Conservation (phyloP, 2,329 filamentous ascomycete species). For the Aspergillus tamarii region DNA sequence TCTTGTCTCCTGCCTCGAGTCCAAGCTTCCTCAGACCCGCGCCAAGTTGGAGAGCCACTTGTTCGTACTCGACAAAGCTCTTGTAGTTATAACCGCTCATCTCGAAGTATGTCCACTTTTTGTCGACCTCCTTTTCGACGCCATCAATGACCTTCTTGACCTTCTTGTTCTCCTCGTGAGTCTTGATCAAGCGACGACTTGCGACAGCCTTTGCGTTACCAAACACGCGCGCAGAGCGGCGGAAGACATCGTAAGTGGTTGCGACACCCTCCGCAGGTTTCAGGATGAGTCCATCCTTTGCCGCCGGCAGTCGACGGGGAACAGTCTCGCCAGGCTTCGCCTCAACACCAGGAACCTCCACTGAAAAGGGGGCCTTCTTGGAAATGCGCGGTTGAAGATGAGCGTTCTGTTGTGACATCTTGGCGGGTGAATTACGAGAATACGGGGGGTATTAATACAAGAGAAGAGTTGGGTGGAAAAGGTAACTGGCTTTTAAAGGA, state of each 20-base stretch:
- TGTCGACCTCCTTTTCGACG: conserved; percentile 76
- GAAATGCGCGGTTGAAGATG: conserved; percentile 54
- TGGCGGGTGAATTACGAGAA: conserved; percentile 16
- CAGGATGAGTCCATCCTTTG: conserved; percentile 70
- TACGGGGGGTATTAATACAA: neutral
- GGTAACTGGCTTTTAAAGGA: neutral
- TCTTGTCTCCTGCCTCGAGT: conserved; percentile 65
- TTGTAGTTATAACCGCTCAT: conserved; percentile 75
- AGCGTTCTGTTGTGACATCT: conserved; percentile 37
- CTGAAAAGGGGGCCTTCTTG: conserved; percentile 73
- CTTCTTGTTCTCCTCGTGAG: conserved; percentile 84
- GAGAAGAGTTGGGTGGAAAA: neutral
- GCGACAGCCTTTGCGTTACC: conserved; percentile 69
- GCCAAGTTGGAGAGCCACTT: conserved; percentile 69
- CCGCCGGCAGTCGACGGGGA: conserved; percentile 72
- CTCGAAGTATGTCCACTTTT: conserved; percentile 91
- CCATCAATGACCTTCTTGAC: conserved; percentile 86
- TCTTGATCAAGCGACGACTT: conserved; percentile 71
- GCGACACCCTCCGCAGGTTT: conserved; percentile 69
- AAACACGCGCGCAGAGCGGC: conserved; percentile 66
- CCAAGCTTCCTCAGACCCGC: conserved; percentile 76
- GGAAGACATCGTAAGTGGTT: conserved; percentile 80
- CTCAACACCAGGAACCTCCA: conserved; percentile 70
- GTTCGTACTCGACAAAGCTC: conserved; percentile 78
- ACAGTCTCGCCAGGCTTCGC: conserved; percentile 80